Conservation (phyloP, 495 filamentous ascomycete species). For the Penicillium ochrochloron region DNA sequence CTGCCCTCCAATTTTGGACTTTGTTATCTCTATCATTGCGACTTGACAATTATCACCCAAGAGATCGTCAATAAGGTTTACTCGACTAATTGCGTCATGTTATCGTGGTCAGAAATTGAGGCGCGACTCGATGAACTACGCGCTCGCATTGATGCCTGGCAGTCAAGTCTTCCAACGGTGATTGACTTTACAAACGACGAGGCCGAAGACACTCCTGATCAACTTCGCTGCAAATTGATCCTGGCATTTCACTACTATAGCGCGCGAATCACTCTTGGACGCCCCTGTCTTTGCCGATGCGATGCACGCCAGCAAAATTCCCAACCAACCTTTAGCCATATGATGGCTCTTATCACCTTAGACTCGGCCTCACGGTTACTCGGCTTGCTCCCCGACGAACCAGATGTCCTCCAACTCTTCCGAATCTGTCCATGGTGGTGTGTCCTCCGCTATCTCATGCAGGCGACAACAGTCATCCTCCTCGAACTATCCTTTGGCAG, state of each 20-base stretch:
- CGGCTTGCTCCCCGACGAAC: slow-evolving; percentile 53
- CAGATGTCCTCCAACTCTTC: slow-evolving; percentile 53
- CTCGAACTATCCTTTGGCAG: slow-evolving; percentile 63
- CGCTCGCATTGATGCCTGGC: slow-evolving; percentile 59
- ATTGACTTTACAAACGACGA: slow-evolving; percentile 53
- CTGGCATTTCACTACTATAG: slow-evolving; percentile 65
- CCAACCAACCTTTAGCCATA: slow-evolving; percentile 54
- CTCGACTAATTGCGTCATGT: slow-evolving; percentile 54
- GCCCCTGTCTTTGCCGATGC: slow-evolving; percentile 66
- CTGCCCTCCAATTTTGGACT: slow-evolving; percentile 45
- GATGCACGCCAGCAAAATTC: slow-evolving; percentile 48
- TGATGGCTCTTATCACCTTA: slow-evolving; percentile 57
- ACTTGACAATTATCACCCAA: slow-evolving; percentile 57
- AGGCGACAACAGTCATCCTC: slow-evolving; percentile 62
- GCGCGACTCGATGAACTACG: slow-evolving; percentile 57
- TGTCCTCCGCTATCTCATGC: slow-evolving; percentile 66
- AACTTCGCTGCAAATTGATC: slow-evolving; percentile 50
- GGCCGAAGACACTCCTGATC: slow-evolving; percentile 36
- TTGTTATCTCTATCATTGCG: slow-evolving; percentile 54
- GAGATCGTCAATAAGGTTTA: slow-evolving; percentile 64
- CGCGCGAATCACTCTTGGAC: slow-evolving; percentile 61
- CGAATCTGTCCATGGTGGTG: slow-evolving; percentile 66
- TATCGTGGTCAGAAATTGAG: slow-evolving; percentile 65
- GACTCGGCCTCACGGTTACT: slow-evolving; percentile 59
- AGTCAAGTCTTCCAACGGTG: slow-evolving; percentile 50